Evolutionary conservation across 2,329 filamentous ascomycete species (phyloP).

Genomic region (Teratosphaeria destructans): DNA sequence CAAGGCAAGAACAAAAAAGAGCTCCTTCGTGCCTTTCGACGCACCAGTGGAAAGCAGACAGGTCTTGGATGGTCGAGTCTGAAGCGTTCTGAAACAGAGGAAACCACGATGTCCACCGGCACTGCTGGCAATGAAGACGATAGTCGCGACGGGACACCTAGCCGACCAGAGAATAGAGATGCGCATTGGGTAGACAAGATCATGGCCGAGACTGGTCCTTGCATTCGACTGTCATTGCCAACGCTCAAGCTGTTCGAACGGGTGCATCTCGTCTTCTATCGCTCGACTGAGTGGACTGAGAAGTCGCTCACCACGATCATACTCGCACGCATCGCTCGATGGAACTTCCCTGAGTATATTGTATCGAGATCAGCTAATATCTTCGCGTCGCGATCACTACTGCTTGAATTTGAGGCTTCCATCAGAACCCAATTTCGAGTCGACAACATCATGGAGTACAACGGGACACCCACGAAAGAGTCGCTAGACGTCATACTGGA

Average conservation of each 20-base stretch:
- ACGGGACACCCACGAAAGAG: conserved; percentile 55
- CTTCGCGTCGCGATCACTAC: conserved; percentile 61
- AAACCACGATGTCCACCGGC: conserved; percentile 40
- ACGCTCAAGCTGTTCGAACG: conserved; percentile 79
- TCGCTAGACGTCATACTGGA: conserved; percentile 58
- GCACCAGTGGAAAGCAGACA: conserved; percentile 61
- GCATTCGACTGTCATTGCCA: conserved; percentile 65
- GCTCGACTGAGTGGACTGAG: conserved; percentile 93
- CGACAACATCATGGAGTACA: conserved; percentile 72
- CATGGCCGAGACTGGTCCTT: conserved; percentile 65
- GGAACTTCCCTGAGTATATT: conserved; percentile 82
- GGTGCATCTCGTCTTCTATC: conserved; percentile 90
- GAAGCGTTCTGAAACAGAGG: conserved; percentile 52
- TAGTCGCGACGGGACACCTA: conserved; percentile 29
- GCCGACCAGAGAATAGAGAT: conserved; percentile 51
- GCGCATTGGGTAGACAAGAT: conserved; percentile 70
- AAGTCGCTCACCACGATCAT: conserved; percentile 94
- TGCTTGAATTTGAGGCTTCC: conserved; percentile 84
- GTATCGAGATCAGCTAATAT: conserved; percentile 85
- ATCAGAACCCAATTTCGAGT: conserved; percentile 71
- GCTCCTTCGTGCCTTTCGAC: conserved; percentile 61
- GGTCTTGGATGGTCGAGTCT: conserved; percentile 60
- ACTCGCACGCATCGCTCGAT: conserved; percentile 74
- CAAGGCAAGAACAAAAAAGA: conserved; percentile 83
- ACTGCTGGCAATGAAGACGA: conserved; percentile 20